phyloP scores from a whole-genome alignment of 495 filamentous ascomycete genomes.

The Rhypophila decipiens region DNA sequence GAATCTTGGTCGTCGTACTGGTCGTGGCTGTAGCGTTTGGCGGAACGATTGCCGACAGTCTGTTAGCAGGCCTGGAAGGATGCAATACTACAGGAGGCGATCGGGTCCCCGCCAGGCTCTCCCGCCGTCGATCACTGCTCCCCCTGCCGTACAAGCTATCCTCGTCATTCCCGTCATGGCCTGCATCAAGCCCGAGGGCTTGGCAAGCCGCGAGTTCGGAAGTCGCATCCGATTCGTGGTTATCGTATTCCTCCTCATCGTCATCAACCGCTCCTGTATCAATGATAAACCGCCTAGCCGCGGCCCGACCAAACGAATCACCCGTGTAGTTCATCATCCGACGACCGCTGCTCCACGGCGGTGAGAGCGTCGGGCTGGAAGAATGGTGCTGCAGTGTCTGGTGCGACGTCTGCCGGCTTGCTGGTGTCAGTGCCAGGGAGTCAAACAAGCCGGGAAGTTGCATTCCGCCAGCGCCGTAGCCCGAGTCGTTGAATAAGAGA shows the following conservation, averaged over 20 bases:
- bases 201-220: too few relatives aligned
- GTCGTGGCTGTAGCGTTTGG: too few relatives aligned
- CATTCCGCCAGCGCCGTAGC: conserved; percentile 26
- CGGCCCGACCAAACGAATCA: conserved; percentile 11
- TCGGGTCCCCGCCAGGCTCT: too few relatives aligned
- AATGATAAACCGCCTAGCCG: conserved; percentile 11
- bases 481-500: conserved; percentile 34
- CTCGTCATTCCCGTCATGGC: background rate
- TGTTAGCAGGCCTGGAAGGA: too few relatives aligned
- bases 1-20: too few relatives aligned
- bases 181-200: background rate
- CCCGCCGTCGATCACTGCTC: background rate
- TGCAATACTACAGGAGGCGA: too few relatives aligned
- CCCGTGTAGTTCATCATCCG: conserved; percentile 1
- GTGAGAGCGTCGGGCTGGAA: background rate
- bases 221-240: background rate
- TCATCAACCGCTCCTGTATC: conserved; percentile 11
- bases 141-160: background rate
- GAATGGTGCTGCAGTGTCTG: background rate
- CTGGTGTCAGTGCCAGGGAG: background rate
- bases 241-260: background rate
- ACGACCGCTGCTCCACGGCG: background rate
- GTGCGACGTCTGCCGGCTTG: background rate
- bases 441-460: conserved; percentile 33
- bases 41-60: too few relatives aligned